Conservation (phyloP, 306 rosid species). For the Pterocarpus macrocarpus region DNA sequence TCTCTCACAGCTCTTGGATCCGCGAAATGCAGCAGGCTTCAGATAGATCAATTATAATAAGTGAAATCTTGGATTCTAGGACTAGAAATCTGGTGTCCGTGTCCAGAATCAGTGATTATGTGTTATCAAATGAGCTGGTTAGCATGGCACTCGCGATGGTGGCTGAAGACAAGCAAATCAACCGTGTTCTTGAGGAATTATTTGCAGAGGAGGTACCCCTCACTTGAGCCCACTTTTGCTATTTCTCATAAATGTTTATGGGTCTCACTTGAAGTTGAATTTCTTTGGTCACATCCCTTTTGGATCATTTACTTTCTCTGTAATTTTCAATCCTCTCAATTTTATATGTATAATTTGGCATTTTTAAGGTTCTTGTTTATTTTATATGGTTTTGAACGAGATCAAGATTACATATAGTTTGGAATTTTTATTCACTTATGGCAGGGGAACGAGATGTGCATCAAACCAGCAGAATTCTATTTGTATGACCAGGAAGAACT, state of each 20-base stretch:
- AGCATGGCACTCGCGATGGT: constrained; percentile 99
- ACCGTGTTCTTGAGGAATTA: constrained; percentile 98
- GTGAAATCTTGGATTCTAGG: constrained; percentile 97
- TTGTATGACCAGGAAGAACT: constrained; percentile 92
- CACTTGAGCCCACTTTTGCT: not conserved
- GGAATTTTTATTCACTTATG: constrained; percentile 32
- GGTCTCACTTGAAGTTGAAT: constrained; percentile 33
- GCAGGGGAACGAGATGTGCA: constrained; percentile 97
- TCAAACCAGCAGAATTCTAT: constrained; percentile 92
- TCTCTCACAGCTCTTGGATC: constrained; percentile 96
- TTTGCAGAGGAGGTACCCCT: constrained; percentile 85
- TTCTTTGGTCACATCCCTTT: constrained; percentile 23
- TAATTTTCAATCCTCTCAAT: constrained; percentile 15
- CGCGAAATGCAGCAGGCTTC: constrained; percentile 99
- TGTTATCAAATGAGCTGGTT: constrained; percentile 91
- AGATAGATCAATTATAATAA: constrained; percentile 88
- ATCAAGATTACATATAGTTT: not conserved
- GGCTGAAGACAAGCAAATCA: constrained; percentile 98
- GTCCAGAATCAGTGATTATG: constrained; percentile 96
- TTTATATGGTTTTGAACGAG: constrained; percentile 23
- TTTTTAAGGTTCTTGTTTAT: not conserved
- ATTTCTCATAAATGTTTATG: constrained; percentile 23
- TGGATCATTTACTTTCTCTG: not conserved
- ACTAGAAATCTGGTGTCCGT: constrained; percentile 98
- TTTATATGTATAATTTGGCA: constrained; percentile 21